These are phyloP conservation scores for Jamesozyma spencerorum DNA, from an alignment of 805 yeast genomes.

Conservation along the genomic window DNA sequence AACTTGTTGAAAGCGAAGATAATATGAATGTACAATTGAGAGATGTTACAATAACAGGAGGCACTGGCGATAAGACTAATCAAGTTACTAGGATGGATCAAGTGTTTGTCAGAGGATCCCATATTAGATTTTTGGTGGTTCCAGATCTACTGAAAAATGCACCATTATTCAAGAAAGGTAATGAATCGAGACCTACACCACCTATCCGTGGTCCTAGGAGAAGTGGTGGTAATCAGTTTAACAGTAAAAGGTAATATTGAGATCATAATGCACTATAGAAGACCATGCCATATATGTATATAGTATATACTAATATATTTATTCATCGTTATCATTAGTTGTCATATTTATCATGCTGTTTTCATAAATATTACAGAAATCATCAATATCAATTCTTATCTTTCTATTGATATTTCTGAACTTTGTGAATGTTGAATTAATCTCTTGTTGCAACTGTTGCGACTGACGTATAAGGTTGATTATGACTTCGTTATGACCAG, in stretches of 20 bases:
- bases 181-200: slow-evolving; percentile 54
- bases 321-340: background rate
- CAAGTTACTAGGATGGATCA: slow-evolving; percentile 66
- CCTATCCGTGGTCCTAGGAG: slow-evolving; percentile 56
- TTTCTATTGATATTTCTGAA: slow-evolving; percentile 17
- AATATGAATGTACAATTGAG: slow-evolving; percentile 85
- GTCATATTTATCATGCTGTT: slow-evolving; percentile 2
- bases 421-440: slow-evolving; percentile 13
- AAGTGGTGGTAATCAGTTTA: slow-evolving; percentile 14
- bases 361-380: slow-evolving; percentile 21
- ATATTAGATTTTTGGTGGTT: slow-evolving; percentile 69
- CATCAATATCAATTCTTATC: slow-evolving; percentile 22
- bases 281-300: too few relatives aligned
- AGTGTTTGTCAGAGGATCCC: slow-evolving; percentile 87
- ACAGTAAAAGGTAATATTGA: background rate
- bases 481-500: background rate
- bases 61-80: slow-evolving; percentile 42
- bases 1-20: slow-evolving; percentile 78
- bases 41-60: slow-evolving; percentile 71
- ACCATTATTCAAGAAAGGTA: slow-evolving; percentile 65
- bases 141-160: slow-evolving; percentile 87
- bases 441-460: slow-evolving; percentile 20
- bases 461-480: slow-evolving; percentile 1
- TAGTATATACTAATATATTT: background rate
- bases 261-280: too few relatives aligned